Evolutionary conservation across 2,329 filamentous ascomycete genomes (phyloP).

Genomic region (Exophiala oligosperma): DNA sequence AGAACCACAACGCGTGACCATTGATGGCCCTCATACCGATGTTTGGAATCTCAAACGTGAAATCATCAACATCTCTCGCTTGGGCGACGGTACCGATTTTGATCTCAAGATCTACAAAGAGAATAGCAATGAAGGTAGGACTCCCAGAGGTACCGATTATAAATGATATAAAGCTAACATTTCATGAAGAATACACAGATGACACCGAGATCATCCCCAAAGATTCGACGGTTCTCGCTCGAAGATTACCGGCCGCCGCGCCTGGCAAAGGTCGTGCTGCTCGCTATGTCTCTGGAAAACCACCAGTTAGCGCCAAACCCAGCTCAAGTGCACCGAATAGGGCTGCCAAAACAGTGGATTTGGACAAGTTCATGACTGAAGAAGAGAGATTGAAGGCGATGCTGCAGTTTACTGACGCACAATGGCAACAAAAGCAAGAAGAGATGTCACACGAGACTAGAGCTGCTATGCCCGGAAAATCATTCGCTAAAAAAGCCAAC

Average conservation of each 20-base stretch:
- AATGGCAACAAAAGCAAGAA: constrained; percentile 92
- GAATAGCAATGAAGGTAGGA: constrained; percentile 83
- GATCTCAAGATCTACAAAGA: constrained; percentile 93
- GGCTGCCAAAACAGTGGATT: constrained; percentile 45
- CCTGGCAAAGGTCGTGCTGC: constrained; percentile 87
- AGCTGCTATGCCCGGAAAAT: constrained; percentile 42
- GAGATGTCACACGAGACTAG: constrained; percentile 70
- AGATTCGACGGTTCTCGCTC: constrained; percentile 89
- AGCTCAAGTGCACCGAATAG: constrained; percentile 50
- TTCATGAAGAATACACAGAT: constrained; percentile 80
- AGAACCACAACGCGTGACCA: constrained; percentile 89
- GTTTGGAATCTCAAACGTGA: constrained; percentile 99
- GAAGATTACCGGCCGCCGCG: constrained; percentile 78
- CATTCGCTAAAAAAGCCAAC: constrained; percentile 50
- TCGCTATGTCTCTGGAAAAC: constrained; percentile 93
- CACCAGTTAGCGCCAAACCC: constrained; percentile 77
- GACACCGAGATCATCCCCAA: constrained; percentile 96
- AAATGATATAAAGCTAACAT: constrained; percentile 24
- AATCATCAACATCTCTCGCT: constrained; percentile 90
- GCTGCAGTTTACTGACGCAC: constrained; percentile 83
- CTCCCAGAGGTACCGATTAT: not conserved
- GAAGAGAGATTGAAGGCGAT: constrained; percentile 93
- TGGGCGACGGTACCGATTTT: constrained; percentile 95
- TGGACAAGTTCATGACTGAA: constrained; percentile 81
- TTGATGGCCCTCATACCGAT: constrained; percentile 95